Evolutionary conservation across 164 flowering plant genomes (phyloP), one percentile per base, ranked within the genome.

Genomic region (Chloranthus sessilifolius): DNA sequence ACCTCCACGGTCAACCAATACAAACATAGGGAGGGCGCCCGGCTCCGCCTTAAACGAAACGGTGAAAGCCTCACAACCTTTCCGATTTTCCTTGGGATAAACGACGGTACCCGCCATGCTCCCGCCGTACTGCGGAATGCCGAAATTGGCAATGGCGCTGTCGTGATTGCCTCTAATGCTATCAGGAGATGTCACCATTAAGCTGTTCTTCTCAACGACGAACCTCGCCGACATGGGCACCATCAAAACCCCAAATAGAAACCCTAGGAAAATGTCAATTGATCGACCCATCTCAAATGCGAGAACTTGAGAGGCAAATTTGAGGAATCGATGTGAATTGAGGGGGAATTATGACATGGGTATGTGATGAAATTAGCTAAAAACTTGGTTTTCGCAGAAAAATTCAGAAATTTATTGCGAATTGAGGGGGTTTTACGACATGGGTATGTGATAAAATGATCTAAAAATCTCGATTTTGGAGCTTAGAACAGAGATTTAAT

Each of bases 1-100:
- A 87, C 96, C 95, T 81, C 99, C 99, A 42, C 98, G 88, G 70
- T 88, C 94, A 53, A 92, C 72, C 63, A 92, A 56, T 17, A 92
- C 74, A 50, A 92, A 82, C 7, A 57, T 73, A 17, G 98, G 98
- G 41, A 88, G 64, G 43, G 83, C 77, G 2, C 98, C 98, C 33
- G 85, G 69, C 62, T 71, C 80, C 7, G 82, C 50, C 61, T 81
- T 60, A 53, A 83, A 88, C 14, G 85, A 76, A 22, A 73, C 60
- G 41, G 58, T 61, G 50, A 82, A 91, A 5, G 28, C 77, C 38
- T 75, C 74, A 54, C 98, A 91, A 0, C 81, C 90, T 50, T 88
- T 88, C 41, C 36, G 60, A 43, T 91, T 88, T 10, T 79, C 77
- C 55, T 83, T 83, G 0, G 92, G 94, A 38, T 75, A 88, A 5